phyloP scores from a whole-genome alignment of 2,329 filamentous ascomycete species.

The Sclerotinia sclerotiorum region DNA sequence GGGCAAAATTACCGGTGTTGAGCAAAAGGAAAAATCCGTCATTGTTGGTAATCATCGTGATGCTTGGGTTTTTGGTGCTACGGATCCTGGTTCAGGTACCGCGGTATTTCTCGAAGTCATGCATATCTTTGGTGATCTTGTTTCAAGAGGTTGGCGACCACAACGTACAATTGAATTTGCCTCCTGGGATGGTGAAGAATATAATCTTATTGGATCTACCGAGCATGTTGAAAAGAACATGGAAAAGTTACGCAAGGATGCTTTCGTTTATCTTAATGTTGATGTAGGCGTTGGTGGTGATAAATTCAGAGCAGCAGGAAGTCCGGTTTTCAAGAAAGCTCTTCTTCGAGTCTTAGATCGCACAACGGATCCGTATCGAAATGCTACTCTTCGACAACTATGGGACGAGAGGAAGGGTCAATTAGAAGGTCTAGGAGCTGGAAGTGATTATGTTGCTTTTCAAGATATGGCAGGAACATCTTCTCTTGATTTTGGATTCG shows the following conservation, averaged over 20 bases:
- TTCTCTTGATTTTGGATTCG: conserved; percentile 80
- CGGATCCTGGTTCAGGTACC: conserved; percentile 82
- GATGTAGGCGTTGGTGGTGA: conserved; percentile 76
- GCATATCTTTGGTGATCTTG: conserved; percentile 78
- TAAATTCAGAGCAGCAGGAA: conserved; percentile 75
- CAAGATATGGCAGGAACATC: conserved; percentile 88
- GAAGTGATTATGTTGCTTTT: conserved; percentile 85
- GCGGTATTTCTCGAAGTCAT: conserved; percentile 89
- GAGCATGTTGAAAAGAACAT: conserved; percentile 90
- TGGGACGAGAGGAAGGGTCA: conserved; percentile 67
- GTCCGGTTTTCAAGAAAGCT: conserved; percentile 73
- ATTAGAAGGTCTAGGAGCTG: conserved; percentile 69
- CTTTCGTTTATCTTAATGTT: conserved; percentile 87
- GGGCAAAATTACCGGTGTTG: conserved; percentile 78
- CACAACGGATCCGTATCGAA: conserved; percentile 68
- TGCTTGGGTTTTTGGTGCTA: conserved; percentile 85
- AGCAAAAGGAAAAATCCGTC: conserved; percentile 79
- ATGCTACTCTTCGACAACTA: conserved; percentile 69
- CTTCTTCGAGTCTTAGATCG: conserved; percentile 73
- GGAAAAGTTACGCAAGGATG: conserved; percentile 69
- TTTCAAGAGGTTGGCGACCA: conserved; percentile 79
- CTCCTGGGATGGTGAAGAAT: conserved; percentile 92
- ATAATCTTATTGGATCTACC: conserved; percentile 90
- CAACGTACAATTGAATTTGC: conserved; percentile 95
- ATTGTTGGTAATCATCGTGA: conserved; percentile 94